Conservation (phyloP, 1,284 basidiomycete species). For the Ustilago esculenta region DNA sequence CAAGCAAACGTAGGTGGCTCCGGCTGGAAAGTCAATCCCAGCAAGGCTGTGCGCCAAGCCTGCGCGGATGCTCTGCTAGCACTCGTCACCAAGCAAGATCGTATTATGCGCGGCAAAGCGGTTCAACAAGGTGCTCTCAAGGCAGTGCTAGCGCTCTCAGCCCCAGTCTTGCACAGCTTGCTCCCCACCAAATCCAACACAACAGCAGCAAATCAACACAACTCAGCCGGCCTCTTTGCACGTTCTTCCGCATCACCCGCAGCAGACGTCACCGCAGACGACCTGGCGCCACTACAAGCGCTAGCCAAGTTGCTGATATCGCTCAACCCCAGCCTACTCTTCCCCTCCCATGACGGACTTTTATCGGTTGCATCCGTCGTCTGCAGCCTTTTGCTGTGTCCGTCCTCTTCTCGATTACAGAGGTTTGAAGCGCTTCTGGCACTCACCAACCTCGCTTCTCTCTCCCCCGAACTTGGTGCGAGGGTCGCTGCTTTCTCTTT, state of each 20-base stretch:
- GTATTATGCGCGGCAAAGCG: slow-evolving; percentile 78
- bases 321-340: slow-evolving; percentile 85
- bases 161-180: slow-evolving; percentile 21
- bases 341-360: slow-evolving; percentile 70
- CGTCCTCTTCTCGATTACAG: slow-evolving; percentile 77
- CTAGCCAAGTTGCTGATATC: slow-evolving; percentile 93
- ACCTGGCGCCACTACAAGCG: slow-evolving; percentile 81
- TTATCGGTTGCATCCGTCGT: slow-evolving; percentile 35
- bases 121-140: slow-evolving; percentile 85
- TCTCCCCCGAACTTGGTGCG: slow-evolving; percentile 52
- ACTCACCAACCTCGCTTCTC: slow-evolving; percentile 90
- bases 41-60: slow-evolving; percentile 17
- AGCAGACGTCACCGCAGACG: slow-evolving; percentile 59
- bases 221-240: slow-evolving; percentile 6
- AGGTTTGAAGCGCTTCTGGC: slow-evolving; percentile 94
- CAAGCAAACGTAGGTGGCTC: too few species aligned
- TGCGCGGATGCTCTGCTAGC: slow-evolving; percentile 29
- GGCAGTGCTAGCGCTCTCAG: slow-evolving; percentile 73
- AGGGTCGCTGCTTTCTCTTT: slow-evolving; percentile 65
- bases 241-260: neutral
- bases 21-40: slow-evolving; percentile 30
- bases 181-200: neutral
- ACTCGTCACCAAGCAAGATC: slow-evolving; percentile 71
- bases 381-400: slow-evolving; percentile 38
- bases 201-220: neutral